These are phyloP conservation scores for Leptoxyphium fumago DNA, from an alignment of 2,329 filamentous ascomycete genomes.

Conservation along the genomic window DNA sequence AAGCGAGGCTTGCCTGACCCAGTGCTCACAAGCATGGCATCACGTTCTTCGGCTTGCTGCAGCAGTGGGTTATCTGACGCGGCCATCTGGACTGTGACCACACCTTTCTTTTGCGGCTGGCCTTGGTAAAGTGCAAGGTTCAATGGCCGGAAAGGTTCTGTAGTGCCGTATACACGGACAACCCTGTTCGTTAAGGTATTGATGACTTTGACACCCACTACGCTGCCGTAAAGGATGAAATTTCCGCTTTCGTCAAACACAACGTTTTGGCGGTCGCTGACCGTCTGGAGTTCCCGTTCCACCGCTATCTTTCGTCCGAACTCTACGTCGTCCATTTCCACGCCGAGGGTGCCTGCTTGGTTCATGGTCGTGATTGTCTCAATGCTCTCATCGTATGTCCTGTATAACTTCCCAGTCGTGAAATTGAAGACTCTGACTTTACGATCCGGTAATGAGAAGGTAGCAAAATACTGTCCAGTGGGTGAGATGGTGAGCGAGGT, in stretches of 20 bases:
- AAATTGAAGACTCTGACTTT: constrained; percentile 94
- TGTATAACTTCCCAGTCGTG: constrained; percentile 67
- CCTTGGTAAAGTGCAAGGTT: constrained; percentile 86
- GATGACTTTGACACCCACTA: constrained; percentile 84
- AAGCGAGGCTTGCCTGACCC: constrained; percentile 80
- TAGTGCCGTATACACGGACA: constrained; percentile 76
- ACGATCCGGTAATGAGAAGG: constrained; percentile 82
- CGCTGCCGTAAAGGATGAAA: constrained; percentile 87
- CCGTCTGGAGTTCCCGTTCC: constrained; percentile 71
- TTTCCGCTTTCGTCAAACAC: constrained; percentile 93
- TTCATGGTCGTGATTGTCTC: constrained; percentile 87
- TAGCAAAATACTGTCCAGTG: constrained; percentile 70
- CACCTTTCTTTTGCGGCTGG: constrained; percentile 80
- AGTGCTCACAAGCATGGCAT: constrained; percentile 77
- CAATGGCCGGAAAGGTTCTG: constrained; percentile 74
- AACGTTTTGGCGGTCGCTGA: constrained; percentile 61
- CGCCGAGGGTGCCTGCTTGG: constrained; percentile 63
- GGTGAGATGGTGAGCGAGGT: constrained; percentile 74
- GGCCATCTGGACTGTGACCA: constrained; percentile 94
- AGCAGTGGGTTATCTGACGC: constrained; percentile 86
- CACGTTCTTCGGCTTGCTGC: constrained; percentile 77
- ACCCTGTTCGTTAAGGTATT: constrained; percentile 92
- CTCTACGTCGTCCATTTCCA: constrained; percentile 74
- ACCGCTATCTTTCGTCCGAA: constrained; percentile 78
- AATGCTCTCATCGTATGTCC: constrained; percentile 91